Percentiles rank a stretch among this genome's conserved stretches.
phyloP scores from a whole-genome alignment of 371 early-diverging fungal genomes.

The Fennellomyces sp. region DNA sequence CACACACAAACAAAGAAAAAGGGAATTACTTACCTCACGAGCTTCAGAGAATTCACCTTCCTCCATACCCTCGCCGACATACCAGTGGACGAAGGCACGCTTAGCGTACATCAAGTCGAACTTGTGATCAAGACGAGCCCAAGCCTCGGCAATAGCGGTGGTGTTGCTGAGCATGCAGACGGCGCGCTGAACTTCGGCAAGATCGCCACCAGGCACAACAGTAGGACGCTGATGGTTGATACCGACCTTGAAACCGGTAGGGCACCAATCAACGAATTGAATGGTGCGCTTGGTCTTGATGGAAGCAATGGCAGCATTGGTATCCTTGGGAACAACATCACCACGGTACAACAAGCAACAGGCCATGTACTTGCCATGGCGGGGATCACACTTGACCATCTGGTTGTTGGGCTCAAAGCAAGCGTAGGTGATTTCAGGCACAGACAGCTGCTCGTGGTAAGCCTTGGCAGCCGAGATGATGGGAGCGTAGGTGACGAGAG shows the following conservation, averaged over 20 bases:
- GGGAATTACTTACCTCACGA: conserved; percentile 80
- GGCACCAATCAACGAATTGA: conserved; percentile 98
- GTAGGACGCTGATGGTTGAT: conserved; percentile 90
- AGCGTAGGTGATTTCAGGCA: conserved; percentile 87
- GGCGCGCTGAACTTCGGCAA: conserved; percentile 88
- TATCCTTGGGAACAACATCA: conserved; percentile 86
- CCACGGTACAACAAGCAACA: conserved; percentile 94
- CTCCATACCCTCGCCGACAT: conserved; percentile 96
- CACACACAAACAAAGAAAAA: not conserved
- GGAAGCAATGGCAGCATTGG: conserved; percentile 84
- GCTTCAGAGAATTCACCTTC: conserved; percentile 90
- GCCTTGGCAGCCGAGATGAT: conserved; percentile 91
- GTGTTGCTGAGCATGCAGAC: conserved; percentile 95
- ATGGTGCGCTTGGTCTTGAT: conserved; percentile 91
- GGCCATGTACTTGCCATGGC: conserved; percentile 95
- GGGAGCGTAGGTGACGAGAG: conserved; percentile 91
- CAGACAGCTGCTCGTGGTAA: conserved; percentile 87
- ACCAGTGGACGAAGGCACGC: conserved; percentile 98
- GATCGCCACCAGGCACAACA: conserved; percentile 84
- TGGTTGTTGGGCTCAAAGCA: conserved; percentile 95
- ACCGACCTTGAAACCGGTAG: conserved; percentile 85
- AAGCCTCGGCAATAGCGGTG: conserved; percentile 94
- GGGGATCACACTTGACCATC: conserved; percentile 96
- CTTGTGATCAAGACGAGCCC: conserved; percentile 92
- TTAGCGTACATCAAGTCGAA: conserved; percentile 96